Base-by-base conservation (phyloP, 345 rosid species). In the Citrus unshiu region DNA sequence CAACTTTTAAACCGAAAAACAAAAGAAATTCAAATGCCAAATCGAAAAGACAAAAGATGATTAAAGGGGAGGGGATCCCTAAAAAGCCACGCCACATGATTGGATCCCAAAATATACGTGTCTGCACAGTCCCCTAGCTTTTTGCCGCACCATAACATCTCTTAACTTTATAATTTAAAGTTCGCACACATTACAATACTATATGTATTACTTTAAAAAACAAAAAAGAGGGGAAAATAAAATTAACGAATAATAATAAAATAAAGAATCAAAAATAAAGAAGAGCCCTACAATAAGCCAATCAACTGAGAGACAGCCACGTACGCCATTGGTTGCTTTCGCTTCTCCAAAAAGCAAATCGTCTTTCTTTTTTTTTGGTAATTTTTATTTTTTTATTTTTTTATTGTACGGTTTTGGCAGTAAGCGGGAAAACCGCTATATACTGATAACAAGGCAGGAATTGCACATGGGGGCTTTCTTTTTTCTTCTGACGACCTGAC, bases 61-160 rank as follows among this genome's bases (percentile, higher is more conserved):
- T 64, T 70, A 84, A 77, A 82, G 77, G 35, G 7, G 6, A 5
- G 37, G 37, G 7, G 6, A 54, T 0, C 6, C 70, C 67, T 82
- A 49, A 65, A 82, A 82, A 82, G 79, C 25, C 63, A 80, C 77
- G 83, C 79, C 80, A 77, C 83, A 85, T 85, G 85, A 79, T 85
- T 85, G 85, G 79, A 64, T 82, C 73, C 76, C 79, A 62, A 67
- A 73, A 75, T 61, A 51, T 56, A 80, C 62, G 76, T 73, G 83
- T 80, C 73, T 9, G 10, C 46, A 43, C n/a, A 74, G 57, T 24
- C 65, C 60, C 59, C 72, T 72, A 22, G 75, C 80, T 66, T 72
- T 76, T 78, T 49, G 6, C 6, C 43, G 16, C 64, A 71, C 72
- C 65, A 29, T 24, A 43, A 57, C 76, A 49, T 56, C 59, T 22